These are phyloP conservation scores for Lactarius akahatsu DNA, from an alignment of 768 basidiomycete genomes.

Conservation along the genomic window DNA sequence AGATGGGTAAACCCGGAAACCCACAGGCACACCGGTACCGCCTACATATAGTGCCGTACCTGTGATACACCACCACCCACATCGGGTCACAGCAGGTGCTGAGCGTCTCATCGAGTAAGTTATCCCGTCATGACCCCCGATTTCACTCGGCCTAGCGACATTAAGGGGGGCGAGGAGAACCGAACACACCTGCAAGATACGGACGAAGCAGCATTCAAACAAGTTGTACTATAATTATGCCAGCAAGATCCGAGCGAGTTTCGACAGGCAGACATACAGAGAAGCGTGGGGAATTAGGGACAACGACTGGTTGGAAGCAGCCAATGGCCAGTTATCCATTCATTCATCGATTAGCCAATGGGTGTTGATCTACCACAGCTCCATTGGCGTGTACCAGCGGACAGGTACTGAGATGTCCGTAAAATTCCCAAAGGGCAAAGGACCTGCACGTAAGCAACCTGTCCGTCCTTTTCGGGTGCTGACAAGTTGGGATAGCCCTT, in stretches of 20 bases:
- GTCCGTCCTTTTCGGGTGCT: slow-evolving; percentile 19
- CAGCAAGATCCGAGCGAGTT: background rate
- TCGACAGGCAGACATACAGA: background rate
- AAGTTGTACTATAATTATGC: background rate
- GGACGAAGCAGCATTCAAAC: background rate
- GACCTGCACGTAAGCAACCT: background rate
- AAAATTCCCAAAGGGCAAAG: background rate
- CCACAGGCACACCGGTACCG: slow-evolving; percentile 5
- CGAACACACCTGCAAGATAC: too few relatives aligned
- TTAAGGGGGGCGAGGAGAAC: background rate
- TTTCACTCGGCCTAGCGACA: background rate
- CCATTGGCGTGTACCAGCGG: background rate
- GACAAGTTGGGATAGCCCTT: slow-evolving; percentile 9
- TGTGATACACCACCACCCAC: background rate
- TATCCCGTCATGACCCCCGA: background rate
- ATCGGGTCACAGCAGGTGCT: background rate
- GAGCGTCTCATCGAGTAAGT: background rate
- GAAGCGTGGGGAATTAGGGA: background rate
- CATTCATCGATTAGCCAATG: slow-evolving; percentile 1
- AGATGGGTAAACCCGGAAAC: background rate
- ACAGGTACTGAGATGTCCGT: background rate
- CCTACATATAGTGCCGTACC: background rate
- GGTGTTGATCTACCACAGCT: background rate
- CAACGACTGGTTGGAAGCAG: background rate
- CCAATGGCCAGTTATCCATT: background rate